Conservation (phyloP, 805 yeast species). For the Schizosaccharomyces cryophilus region DNA sequence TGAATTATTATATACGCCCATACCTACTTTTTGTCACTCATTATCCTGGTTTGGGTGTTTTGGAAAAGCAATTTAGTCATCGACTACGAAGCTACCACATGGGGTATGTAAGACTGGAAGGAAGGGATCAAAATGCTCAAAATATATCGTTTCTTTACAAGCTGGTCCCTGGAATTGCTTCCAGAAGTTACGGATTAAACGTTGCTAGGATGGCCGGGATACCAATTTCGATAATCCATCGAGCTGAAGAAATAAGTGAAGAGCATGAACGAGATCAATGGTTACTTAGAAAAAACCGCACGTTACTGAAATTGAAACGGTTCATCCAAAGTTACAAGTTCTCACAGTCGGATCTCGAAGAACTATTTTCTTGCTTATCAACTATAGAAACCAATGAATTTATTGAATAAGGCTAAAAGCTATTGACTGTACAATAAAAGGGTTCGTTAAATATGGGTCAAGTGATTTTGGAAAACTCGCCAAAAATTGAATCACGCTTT, state of each 20-base stretch:
- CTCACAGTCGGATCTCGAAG: neutral
- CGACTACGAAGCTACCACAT: conserved; percentile 40
- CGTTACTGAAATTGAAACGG: neutral
- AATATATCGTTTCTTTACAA: conserved; percentile 27
- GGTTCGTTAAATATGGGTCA: too few species aligned
- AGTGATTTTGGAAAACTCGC: too few species aligned
- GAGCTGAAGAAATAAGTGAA: conserved; percentile 5
- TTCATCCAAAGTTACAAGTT: neutral
- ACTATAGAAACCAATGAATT: too few species aligned
- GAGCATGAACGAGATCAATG: neutral
- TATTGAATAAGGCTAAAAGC: too few species aligned
- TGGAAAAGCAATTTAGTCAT: conserved; percentile 19
- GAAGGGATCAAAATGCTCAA: conserved; percentile 9
- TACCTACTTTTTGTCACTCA: conserved; percentile 64
- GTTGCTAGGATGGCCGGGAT: conserved; percentile 59
- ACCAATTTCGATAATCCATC: conserved; percentile 6
- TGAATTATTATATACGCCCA: conserved; percentile 23
- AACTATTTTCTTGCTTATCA: too few species aligned
- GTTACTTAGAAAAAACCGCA: neutral
- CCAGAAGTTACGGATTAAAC: conserved; percentile 59
- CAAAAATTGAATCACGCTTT: too few species aligned
- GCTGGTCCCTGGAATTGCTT: conserved; percentile 25
- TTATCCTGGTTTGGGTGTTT: conserved; percentile 37
- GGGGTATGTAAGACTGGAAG: conserved; percentile 27
- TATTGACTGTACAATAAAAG: too few species aligned